phyloP scores from a whole-genome alignment of 768 basidiomycete genomes.

The Termitomyces eurrhizus region DNA sequence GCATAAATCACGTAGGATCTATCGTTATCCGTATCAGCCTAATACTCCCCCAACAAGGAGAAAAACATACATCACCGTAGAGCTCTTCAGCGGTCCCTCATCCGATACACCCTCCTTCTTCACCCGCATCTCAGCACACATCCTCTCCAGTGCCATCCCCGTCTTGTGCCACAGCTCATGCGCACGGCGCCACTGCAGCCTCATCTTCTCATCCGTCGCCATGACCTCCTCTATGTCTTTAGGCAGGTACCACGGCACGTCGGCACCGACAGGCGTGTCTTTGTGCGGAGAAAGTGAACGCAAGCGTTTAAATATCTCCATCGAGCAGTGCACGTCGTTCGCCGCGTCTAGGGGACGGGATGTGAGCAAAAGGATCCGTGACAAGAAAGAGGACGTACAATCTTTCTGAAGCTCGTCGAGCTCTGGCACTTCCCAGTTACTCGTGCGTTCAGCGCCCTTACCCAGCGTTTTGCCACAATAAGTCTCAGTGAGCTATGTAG shows the following conservation, averaged over 20 bases:
- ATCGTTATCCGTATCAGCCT: neutral
- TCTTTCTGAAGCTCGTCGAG: slow-evolving; percentile 22
- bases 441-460: slow-evolving; percentile 26
- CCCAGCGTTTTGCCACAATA: slow-evolving; percentile 28
- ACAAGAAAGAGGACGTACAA: slow-evolving; percentile 18
- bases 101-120: slow-evolving; percentile 12
- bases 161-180: slow-evolving; percentile 29
- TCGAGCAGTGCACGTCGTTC: slow-evolving; percentile 32
- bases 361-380: neutral
- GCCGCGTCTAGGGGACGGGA: slow-evolving; percentile 28
- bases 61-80: slow-evolving; percentile 28
- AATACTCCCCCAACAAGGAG: neutral
- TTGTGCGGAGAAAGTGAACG: slow-evolving; percentile 20
- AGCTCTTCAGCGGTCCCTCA: slow-evolving; percentile 19
- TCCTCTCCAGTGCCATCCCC: slow-evolving; percentile 23
- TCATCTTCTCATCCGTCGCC: slow-evolving; percentile 7
- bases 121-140: slow-evolving; percentile 25
- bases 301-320: slow-evolving; percentile 27
- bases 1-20: slow-evolving; percentile 31
- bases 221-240: neutral
- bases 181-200: slow-evolving; percentile 28
- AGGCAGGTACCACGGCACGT: neutral
- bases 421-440: slow-evolving; percentile 30
- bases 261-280: neutral
- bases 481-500: slow-evolving; percentile 25